Evolutionary conservation across 2,329 filamentous ascomycete species (phyloP), one percentile per base, ranked within the genome.

Genomic region (Scortechinia acanthostroma): DNA sequence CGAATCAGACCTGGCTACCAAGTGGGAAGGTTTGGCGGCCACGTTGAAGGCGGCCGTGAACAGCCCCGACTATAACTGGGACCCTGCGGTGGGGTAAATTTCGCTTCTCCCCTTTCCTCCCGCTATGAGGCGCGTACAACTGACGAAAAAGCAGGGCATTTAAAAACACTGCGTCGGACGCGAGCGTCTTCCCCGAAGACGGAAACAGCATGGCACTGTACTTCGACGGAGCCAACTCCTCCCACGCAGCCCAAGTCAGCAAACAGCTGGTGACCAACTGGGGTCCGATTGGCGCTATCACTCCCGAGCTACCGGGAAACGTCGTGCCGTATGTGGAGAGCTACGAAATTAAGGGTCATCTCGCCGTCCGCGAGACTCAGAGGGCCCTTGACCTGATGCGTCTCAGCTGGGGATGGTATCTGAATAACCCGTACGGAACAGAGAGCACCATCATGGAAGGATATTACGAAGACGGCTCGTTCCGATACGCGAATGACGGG

Each of bases 301-400:
- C 25, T 30, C 25, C 25, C 25, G 25, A 30, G 25, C 10, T 30
- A n/a, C 25, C 25, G n/a, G 25, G 25, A n/a, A 30, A 10, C 25
- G n/a, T 30, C 25, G n/a, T 30, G 10, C 25, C 25, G n/a, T 30
- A 30, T 30, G n/a, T 30, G 10, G 25, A 30, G n/a, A 30, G 25
- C 25, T 30, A 30, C 25, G 25, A 30, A n/a, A n/a, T 30, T n/a
- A 30, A 30, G n/a, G 25, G 25, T n/a, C 25, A 30, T n/a, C n/a
- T 30, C n/a, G 25, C 10, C 10, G 25, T 30, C 10, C 10, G 25
- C 25, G 10, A 30, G 25, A n/a, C 25, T n/a, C 25, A 30, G 25
- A 10, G 25, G 10, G 25, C 25, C n/a, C 25, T 30, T 10, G 25
- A 30, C n/a, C n/a, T 30, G n/a, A 30, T 30, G 10, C 25, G 25